phyloP scores from a whole-genome alignment of 345 rosid genomes.

The Geranium rotundifolium region DNA sequence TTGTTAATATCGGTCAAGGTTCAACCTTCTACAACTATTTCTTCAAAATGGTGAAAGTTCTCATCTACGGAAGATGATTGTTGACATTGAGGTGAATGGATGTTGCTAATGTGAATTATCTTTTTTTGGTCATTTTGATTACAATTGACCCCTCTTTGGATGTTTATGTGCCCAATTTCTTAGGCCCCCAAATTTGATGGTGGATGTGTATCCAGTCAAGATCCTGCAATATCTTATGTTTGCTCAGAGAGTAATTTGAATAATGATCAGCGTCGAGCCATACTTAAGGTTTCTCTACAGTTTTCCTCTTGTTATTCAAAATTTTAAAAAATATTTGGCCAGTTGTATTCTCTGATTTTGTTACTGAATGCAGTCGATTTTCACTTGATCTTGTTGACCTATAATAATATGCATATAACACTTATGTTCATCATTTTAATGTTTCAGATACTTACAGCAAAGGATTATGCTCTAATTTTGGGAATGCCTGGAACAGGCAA shows the following conservation, averaged over 20 bases:
- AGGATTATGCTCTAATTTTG: conserved; percentile 82
- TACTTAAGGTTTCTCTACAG: conserved; percentile 58
- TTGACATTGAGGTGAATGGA: conserved; percentile 78
- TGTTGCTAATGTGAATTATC: conserved; percentile 8
- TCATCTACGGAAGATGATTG: conserved; percentile 73
- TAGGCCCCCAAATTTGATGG: conserved; percentile 94
- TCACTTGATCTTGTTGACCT: neutral
- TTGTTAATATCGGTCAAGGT: conserved; percentile 39
- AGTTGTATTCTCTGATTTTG: neutral
- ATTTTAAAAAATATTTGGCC: neutral
- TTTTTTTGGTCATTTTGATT: conserved; percentile 8
- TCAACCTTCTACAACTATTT: conserved; percentile 81
- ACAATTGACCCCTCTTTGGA: conserved; percentile 7
- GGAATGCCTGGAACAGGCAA: conserved; percentile 99
- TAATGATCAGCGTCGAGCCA: conserved; percentile 92
- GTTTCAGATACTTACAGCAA: conserved; percentile 83
- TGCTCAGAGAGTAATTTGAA: conserved; percentile 83
- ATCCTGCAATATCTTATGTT: conserved; percentile 89
- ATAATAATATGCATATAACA: neutral
- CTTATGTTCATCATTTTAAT: conserved; percentile 9
- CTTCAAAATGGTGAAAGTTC: conserved; percentile 42
- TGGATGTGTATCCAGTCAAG: conserved; percentile 85
- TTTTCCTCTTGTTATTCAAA: neutral
- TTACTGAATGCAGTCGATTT: neutral
- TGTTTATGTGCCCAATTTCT: conserved; percentile 8